These are phyloP conservation scores for Poa annua DNA, from an alignment of 176 grass and related monocot genomes.

Conservation along the genomic window DNA sequence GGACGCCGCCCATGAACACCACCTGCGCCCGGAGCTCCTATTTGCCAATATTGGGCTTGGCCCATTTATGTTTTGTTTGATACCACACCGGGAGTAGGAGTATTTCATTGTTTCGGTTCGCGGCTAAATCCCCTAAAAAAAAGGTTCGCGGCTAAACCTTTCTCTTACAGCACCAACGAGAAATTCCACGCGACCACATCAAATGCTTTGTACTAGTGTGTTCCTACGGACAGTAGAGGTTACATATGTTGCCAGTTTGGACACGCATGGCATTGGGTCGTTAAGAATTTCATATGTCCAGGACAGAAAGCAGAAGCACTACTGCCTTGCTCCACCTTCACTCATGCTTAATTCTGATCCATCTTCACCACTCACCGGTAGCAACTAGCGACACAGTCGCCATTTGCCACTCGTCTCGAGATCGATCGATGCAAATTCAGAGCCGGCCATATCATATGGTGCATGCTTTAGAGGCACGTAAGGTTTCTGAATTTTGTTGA, in stretches of 20 bases:
- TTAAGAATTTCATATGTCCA: neutral
- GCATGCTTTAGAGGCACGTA: conserved; percentile 42
- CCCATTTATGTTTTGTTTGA: too few species aligned
- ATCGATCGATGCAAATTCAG: conserved; percentile 27
- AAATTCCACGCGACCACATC: too few species aligned
- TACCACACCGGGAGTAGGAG: too few species aligned
- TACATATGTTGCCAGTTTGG: neutral
- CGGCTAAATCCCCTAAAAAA: too few species aligned
- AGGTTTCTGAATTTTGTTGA: conserved; percentile 37
- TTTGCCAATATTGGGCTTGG: too few species aligned
- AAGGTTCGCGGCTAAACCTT: too few species aligned
- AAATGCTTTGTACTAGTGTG: too few species aligned
- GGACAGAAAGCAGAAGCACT: neutral
- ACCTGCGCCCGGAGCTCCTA: conserved; percentile 58
- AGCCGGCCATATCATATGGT: conserved; percentile 1
- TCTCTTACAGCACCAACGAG: too few species aligned
- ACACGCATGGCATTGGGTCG: neutral
- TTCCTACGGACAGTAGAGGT: neutral
- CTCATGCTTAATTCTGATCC: neutral
- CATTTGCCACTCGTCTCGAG: conserved; percentile 5
- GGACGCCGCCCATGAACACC: conserved; percentile 86
- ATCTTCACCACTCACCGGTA: neutral
- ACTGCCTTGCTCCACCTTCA: neutral
- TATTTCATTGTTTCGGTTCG: too few species aligned
- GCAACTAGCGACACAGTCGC: neutral